Evolutionary conservation across 2,329 filamentous ascomycete species (phyloP).

Genomic region (Colletotrichum sp.): DNA sequence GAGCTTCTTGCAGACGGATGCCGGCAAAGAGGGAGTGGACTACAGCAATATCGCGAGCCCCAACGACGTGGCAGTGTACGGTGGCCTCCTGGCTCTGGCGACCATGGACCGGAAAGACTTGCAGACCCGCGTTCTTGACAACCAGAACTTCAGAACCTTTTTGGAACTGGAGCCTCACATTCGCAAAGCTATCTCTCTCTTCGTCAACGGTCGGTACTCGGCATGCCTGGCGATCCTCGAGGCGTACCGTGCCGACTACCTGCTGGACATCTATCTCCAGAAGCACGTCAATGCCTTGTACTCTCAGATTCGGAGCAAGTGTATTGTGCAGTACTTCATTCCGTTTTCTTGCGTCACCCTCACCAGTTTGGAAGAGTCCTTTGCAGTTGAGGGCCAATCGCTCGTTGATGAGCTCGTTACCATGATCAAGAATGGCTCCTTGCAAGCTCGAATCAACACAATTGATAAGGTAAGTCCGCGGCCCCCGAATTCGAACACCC

Average conservation of each 20-base stretch:
- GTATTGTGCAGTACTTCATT: constrained; percentile 90
- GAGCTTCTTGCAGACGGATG: constrained; percentile 69
- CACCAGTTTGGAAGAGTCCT: constrained; percentile 77
- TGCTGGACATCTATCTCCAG: constrained; percentile 87
- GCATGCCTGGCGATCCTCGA: constrained; percentile 84
- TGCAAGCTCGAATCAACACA: constrained; percentile 84
- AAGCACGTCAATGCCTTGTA: constrained; percentile 76
- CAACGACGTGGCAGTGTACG: constrained; percentile 93
- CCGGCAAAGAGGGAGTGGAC: constrained; percentile 35
- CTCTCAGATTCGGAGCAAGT: constrained; percentile 80
- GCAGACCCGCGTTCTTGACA: constrained; percentile 79
- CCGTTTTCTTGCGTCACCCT: constrained; percentile 90
- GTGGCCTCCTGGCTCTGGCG: constrained; percentile 86
- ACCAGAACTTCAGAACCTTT: constrained; percentile 80
- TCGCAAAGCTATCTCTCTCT: constrained; percentile 86
- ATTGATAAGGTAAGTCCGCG: constrained; percentile 68
- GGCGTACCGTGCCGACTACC: constrained; percentile 81
- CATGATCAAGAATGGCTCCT: constrained; percentile 75
- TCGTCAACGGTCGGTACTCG: constrained; percentile 89
- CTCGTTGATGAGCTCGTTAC: constrained; percentile 77
- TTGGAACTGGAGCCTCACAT: constrained; percentile 94
- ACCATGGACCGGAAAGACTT: constrained; percentile 84
- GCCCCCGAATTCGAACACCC: neutral
- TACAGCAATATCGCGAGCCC: constrained; percentile 77
- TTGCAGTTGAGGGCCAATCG: constrained; percentile 65